These are phyloP conservation scores for Delitschia confertaspora DNA, from an alignment of 495 filamentous ascomycete species.

Conservation along the genomic window DNA sequence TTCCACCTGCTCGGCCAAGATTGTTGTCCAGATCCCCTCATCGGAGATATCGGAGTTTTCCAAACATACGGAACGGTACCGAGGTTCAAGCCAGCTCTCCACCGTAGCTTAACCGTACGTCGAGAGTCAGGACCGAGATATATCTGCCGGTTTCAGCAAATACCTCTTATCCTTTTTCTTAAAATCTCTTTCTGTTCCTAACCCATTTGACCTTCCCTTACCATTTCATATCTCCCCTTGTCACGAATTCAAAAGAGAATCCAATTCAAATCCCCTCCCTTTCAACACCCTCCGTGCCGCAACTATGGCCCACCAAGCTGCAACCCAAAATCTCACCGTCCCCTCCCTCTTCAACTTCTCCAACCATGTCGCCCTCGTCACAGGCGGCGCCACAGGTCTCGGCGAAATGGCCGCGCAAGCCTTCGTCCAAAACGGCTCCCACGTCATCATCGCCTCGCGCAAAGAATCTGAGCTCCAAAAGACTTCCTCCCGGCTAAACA, in stretches of 20 bases:
- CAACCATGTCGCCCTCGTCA: constrained; percentile 32
- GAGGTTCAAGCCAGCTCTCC: constrained; percentile 12
- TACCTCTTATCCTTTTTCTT: too few species aligned
- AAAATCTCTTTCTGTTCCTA: too few species aligned
- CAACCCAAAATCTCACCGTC: constrained; percentile 23
- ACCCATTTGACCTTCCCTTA: too few species aligned
- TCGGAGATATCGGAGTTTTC: too few species aligned
- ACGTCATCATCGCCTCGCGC: constrained; percentile 34
- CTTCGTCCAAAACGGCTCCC: constrained; percentile 34
- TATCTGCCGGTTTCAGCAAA: too few species aligned
- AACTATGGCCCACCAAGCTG: constrained; percentile 19
- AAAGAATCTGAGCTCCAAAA: constrained; percentile 35
- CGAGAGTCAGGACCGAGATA: constrained; percentile 6
- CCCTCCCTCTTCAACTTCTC: constrained; percentile 31
- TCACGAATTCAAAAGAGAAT: too few species aligned
- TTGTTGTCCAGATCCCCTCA: too few species aligned
- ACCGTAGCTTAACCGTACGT: not conserved
- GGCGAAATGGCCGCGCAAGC: constrained; percentile 36
- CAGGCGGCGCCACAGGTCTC: constrained; percentile 34
- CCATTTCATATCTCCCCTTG: too few species aligned
- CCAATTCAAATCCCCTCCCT: not conserved
- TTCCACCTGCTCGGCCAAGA: too few species aligned
- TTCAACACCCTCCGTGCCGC: not conserved
- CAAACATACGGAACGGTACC: too few species aligned
- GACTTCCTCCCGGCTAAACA: constrained; percentile 27